Evolutionary conservation across 768 basidiomycete species (phyloP).

Genomic region (Ephemerocybe angulata): DNA sequence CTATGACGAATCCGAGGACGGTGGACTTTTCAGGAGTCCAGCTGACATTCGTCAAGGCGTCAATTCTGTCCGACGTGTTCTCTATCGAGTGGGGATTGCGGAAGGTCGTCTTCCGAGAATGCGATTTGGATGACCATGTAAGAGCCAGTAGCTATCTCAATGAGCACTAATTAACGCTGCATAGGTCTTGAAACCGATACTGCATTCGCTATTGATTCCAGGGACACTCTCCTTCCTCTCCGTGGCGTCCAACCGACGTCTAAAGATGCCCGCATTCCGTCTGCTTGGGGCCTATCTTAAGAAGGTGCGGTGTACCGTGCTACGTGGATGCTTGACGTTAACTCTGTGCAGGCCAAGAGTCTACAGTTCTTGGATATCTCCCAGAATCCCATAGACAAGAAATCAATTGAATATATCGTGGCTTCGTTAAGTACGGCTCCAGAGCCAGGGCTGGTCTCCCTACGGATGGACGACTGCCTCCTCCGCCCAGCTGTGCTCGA

Average conservation of each 20-base stretch:
- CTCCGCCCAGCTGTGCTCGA: slow-evolving; percentile 75
- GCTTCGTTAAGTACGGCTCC: slow-evolving; percentile 56
- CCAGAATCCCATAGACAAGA: slow-evolving; percentile 81
- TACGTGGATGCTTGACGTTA: not conserved
- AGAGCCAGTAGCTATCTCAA: not conserved
- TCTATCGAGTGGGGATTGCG: slow-evolving; percentile 90
- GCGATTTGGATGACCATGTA: slow-evolving; percentile 82
- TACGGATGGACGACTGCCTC: slow-evolving; percentile 86
- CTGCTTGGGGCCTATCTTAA: slow-evolving; percentile 74
- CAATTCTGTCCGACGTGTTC: slow-evolving; percentile 86
- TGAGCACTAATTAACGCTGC: not conserved
- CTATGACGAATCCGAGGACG: slow-evolving; percentile 56
- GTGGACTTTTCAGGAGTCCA: slow-evolving; percentile 80
- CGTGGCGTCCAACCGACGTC: slow-evolving; percentile 78
- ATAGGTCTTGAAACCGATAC: slow-evolving; percentile 80
- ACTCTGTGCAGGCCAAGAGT: slow-evolving; percentile 52
- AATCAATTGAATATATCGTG: slow-evolving; percentile 77
- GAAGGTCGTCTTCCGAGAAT: slow-evolving; percentile 82
- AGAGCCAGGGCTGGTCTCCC: slow-evolving; percentile 61
- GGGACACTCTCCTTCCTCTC: slow-evolving; percentile 78
- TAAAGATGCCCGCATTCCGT: slow-evolving; percentile 75
- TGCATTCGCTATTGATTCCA: slow-evolving; percentile 87
- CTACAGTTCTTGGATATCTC: slow-evolving; percentile 90
- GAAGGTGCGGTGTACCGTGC: slow-evolving; percentile 45
- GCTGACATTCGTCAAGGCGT: slow-evolving; percentile 64